Percentiles rank a stretch among this genome's conserved stretches.
These are phyloP conservation scores for Caloboletus inedulis DNA, from an alignment of 1,284 basidiomycete genomes.

Conservation along the genomic window DNA sequence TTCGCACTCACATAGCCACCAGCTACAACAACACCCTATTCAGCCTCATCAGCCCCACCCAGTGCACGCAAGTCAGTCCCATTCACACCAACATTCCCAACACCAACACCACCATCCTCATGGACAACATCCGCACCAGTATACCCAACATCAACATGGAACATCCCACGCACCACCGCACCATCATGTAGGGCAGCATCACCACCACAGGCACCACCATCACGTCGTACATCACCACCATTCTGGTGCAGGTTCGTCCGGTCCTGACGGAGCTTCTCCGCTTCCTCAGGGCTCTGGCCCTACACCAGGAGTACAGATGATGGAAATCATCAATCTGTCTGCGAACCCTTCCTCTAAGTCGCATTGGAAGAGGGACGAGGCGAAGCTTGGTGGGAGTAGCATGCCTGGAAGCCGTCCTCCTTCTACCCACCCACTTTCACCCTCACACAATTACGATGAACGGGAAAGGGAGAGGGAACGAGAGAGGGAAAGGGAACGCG, in stretches of 20 bases:
- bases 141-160: constrained; percentile 36
- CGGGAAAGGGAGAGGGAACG: constrained; percentile 25
- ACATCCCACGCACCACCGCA: constrained; percentile 28
- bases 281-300: constrained; percentile 18
- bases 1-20: constrained; percentile 25
- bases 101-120: constrained; percentile 35
- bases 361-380: constrained; percentile 32
- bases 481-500: constrained; percentile 27
- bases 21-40: constrained; percentile 18
- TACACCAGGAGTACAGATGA: constrained; percentile 32
- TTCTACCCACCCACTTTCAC: constrained; percentile 30
- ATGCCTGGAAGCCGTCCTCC: constrained; percentile 31
- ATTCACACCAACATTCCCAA: constrained; percentile 27
- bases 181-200: constrained; percentile 34
- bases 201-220: constrained; percentile 44
- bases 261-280: constrained; percentile 20
- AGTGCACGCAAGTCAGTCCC: constrained; percentile 24
- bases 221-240: constrained; percentile 47
- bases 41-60: constrained; percentile 25
- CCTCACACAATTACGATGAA: constrained; percentile 25
- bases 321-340: constrained; percentile 33
- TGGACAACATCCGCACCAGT: constrained; percentile 28
- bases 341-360: constrained; percentile 26
- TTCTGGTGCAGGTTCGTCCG: constrained; percentile 17
- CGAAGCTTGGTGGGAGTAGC: constrained; percentile 23